Conservation (phyloP, 768 basidiomycete genomes). For the Lactifluus piperatus region DNA sequence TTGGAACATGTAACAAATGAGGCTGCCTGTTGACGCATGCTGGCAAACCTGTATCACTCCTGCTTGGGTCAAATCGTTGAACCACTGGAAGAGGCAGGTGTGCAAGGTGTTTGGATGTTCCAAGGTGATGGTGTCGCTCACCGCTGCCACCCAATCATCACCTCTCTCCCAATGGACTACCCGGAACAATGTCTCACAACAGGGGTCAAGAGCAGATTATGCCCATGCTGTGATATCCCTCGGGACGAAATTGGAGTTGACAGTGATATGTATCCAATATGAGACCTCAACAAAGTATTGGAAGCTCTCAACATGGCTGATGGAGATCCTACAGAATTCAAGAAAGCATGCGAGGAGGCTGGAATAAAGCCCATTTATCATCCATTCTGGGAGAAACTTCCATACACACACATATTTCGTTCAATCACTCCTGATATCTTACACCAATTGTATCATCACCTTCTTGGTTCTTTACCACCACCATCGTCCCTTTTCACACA, state of each 20-base stretch:
- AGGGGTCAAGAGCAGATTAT: not conserved
- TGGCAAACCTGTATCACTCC: slow-evolving; percentile 11
- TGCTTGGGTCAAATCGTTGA: not conserved
- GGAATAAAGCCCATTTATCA: not conserved
- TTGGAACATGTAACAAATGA: slow-evolving; percentile 17
- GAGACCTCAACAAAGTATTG: not conserved
- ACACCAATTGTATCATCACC: too few species aligned
- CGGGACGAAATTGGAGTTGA: not conserved
- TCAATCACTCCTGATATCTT: too few species aligned
- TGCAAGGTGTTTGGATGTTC: not conserved
- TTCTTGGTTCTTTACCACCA: too few species aligned
- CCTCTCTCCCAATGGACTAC: not conserved
- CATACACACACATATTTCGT: not conserved
- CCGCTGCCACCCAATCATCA: not conserved
- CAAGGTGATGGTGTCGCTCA: not conserved
- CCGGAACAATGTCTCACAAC: not conserved
- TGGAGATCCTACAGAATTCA: not conserved
- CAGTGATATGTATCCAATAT: not conserved
- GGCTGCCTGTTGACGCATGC: not conserved
- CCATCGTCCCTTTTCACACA: too few species aligned
- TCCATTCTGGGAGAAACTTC: not conserved
- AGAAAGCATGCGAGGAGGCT: not conserved
- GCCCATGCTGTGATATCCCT: not conserved
- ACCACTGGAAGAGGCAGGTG: not conserved
- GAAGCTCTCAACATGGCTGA: not conserved